Evolutionary conservation across 2,329 filamentous ascomycete species (phyloP).

Genomic region (Berkeleyomyces rouxiae): DNA sequence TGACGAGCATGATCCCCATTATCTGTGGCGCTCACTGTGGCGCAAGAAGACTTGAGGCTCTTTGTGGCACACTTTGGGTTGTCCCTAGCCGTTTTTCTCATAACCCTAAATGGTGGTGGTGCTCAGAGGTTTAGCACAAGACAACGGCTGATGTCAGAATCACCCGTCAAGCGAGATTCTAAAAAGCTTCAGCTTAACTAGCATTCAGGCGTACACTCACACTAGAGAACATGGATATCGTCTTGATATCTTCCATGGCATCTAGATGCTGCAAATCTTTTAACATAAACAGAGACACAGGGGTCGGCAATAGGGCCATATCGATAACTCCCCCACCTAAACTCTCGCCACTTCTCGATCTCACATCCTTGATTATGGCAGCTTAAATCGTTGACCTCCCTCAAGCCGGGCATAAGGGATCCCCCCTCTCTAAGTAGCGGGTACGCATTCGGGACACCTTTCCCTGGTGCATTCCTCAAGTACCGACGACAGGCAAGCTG

Average conservation of each 20-base stretch:
- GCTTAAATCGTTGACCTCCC: neutral
- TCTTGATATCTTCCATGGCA: no score
- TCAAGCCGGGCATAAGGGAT: neutral
- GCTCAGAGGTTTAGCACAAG: no score
- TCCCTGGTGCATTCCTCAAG: neutral
- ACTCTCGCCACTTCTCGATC: neutral
- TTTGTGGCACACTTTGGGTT: neutral
- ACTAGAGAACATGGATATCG: no score
- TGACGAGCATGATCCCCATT: neutral
- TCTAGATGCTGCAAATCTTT: neutral
- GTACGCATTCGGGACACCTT: neutral
- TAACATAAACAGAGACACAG: neutral
- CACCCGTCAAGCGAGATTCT: no score
- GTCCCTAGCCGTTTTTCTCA: no score
- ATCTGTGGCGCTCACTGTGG: constrained; percentile 3
- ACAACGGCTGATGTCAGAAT: no score
- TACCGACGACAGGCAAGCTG: neutral
- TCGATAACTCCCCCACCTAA: neutral
- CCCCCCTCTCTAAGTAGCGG: neutral
- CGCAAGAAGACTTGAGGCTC: neutral
- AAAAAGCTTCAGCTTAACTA: no score
- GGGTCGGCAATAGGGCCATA: neutral
- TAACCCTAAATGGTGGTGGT: no score
- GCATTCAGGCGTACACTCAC: no score
- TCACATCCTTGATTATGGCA: neutral